Conservation (phyloP, 768 basidiomycete genomes). For the Pulveroboletus sp. region DNA sequence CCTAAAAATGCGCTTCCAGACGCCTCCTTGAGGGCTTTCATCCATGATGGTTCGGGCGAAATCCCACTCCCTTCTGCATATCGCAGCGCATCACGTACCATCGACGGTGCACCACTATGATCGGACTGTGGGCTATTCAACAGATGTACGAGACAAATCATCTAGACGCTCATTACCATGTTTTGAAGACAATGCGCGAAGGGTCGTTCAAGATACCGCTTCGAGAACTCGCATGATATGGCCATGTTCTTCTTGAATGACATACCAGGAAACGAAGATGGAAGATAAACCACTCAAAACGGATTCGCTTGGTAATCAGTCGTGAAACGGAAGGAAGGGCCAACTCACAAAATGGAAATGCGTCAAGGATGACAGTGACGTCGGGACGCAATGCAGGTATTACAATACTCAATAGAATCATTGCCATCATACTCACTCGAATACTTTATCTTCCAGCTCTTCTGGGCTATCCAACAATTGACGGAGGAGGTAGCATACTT, state of each 20-base stretch:
- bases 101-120: neutral
- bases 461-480: conserved; percentile 2
- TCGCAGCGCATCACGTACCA: conserved; percentile 2
- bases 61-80: neutral
- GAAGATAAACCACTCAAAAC: neutral
- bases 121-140: no score
- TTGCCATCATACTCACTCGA: neutral
- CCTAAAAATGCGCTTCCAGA: neutral
- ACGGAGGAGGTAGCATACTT: conserved; percentile 3
- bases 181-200: conserved; percentile 2
- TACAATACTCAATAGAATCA: neutral
- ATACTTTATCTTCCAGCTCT: neutral
- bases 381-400: neutral
- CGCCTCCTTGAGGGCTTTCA: conserved; percentile 1
- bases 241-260: no score
- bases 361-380: neutral
- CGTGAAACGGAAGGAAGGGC: neutral
- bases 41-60: neutral
- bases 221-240: neutral
- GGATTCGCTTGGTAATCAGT: neutral
- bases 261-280: conserved; percentile 11
- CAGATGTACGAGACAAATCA: no score
- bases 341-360: conserved; percentile 2
- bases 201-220: conserved; percentile 1
- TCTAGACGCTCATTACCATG: no score